Evolutionary conservation across 441 rosid species (phyloP).

Genomic region (Croton laevigatus): DNA sequence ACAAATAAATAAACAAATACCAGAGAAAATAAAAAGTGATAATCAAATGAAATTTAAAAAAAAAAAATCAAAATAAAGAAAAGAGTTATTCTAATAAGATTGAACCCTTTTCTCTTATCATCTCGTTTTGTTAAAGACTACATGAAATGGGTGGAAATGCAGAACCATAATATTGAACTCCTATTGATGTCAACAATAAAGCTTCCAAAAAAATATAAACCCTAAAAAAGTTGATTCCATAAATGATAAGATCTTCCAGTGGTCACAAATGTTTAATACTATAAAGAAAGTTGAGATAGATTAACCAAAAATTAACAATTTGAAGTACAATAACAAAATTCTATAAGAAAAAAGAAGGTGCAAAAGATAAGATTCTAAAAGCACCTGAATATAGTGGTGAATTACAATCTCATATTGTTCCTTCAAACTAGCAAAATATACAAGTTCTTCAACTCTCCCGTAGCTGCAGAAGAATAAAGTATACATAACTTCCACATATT

Average conservation of each 20-base stretch:
- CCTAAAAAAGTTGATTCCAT: background rate
- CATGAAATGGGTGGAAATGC: background rate
- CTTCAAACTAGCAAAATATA: slow-evolving; percentile 93
- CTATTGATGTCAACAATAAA: background rate
- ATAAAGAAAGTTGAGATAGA: background rate
- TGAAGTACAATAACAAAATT: background rate
- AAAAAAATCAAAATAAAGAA: background rate
- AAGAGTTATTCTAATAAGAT: background rate
- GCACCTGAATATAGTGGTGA: slow-evolving; percentile 90
- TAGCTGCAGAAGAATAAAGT: slow-evolving; percentile 70
- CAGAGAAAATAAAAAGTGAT: background rate
- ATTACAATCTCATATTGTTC: slow-evolving; percentile 95
- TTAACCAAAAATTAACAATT: slow-evolving; percentile 13
- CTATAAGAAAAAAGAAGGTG: background rate
- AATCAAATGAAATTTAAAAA: background rate
- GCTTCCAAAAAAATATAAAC: background rate
- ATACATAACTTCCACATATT: slow-evolving; percentile 7
- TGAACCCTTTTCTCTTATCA: slow-evolving; percentile 6
- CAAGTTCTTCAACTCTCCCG: slow-evolving; percentile 95
- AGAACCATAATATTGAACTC: slow-evolving; percentile 1
- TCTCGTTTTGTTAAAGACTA: background rate
- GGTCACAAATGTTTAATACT: background rate
- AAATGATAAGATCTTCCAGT: background rate
- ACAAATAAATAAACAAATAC: background rate
- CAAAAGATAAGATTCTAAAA: slow-evolving; percentile 3